Evolutionary conservation across 345 rosid genomes (phyloP).

Genomic region (Hibiscus syriacus): DNA sequence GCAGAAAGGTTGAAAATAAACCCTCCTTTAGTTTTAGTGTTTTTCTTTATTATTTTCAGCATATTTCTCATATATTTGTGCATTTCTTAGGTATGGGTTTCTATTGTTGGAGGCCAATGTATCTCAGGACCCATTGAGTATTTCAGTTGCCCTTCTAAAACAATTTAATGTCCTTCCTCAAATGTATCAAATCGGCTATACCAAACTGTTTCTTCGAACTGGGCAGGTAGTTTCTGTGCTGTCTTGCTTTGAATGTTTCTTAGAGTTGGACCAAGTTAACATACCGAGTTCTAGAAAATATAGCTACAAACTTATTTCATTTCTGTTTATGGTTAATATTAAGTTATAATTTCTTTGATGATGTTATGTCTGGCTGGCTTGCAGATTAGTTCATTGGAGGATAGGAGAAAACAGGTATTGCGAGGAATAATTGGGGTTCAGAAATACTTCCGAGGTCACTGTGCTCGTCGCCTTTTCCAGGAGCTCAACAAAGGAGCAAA

Average conservation of each 20-base stretch:
- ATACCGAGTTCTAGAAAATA: neutral
- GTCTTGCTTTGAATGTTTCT: neutral
- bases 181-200: slow-evolving; percentile 92
- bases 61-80: neutral
- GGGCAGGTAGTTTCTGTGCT: slow-evolving; percentile 60
- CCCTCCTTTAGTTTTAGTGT: neutral
- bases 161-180: slow-evolving; percentile 63
- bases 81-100: slow-evolving; percentile 56
- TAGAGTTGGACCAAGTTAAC: neutral
- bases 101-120: slow-evolving; percentile 39
- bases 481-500: slow-evolving; percentile 47
- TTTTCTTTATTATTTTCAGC: neutral
- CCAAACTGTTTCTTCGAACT: slow-evolving; percentile 66
- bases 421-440: slow-evolving; percentile 56
- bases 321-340: neutral
- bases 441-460: slow-evolving; percentile 56
- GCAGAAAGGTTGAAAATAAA: slow-evolving; percentile 49
- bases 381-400: slow-evolving; percentile 69
- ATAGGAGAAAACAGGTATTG: slow-evolving; percentile 51
- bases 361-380: slow-evolving; percentile 10
- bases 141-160: slow-evolving; percentile 68
- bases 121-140: slow-evolving; percentile 62
- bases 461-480: slow-evolving; percentile 41
- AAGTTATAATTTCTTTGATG: slow-evolving; percentile 1
- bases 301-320: neutral